phyloP scores from a whole-genome alignment of 352 stramenopile species.

The Phytophthora kernoviae region DNA sequence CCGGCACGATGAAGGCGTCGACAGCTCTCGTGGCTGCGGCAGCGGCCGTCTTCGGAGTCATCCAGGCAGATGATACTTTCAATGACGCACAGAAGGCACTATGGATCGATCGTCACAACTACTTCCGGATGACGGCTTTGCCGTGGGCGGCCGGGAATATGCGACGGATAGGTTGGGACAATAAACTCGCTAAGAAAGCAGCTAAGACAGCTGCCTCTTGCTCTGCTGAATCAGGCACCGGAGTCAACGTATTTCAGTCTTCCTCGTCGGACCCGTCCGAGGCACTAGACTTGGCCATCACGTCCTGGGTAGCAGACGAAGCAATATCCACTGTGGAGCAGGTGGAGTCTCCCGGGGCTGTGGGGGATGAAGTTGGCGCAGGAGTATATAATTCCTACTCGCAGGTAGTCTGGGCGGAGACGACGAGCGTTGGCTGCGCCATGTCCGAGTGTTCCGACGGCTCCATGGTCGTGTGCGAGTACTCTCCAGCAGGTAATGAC shows the following conservation, averaged over 20 bases:
- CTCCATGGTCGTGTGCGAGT: slow-evolving; percentile 65
- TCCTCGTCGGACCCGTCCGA: slow-evolving; percentile 23
- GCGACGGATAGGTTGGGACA: slow-evolving; percentile 68
- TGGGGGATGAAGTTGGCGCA: slow-evolving; percentile 55
- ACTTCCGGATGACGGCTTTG: slow-evolving; percentile 65
- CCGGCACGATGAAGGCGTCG: slow-evolving; percentile 33
- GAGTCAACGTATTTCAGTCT: slow-evolving; percentile 57
- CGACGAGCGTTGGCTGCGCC: slow-evolving; percentile 67
- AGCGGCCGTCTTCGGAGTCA: slow-evolving; percentile 1
- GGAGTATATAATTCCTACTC: slow-evolving; percentile 79
- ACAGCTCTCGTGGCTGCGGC: slow-evolving; percentile 26
- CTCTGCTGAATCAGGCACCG: slow-evolving; percentile 34
- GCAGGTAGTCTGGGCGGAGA: slow-evolving; percentile 71
- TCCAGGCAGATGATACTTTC: slow-evolving; percentile 24
- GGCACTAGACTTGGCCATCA: not conserved
- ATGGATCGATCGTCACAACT: slow-evolving; percentile 79
- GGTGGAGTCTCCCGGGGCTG: slow-evolving; percentile 15
- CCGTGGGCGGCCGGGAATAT: slow-evolving; percentile 70
- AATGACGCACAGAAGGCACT: slow-evolving; percentile 53
- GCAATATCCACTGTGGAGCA: slow-evolving; percentile 40
- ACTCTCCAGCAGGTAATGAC: slow-evolving; percentile 62
- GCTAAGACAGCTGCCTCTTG: slow-evolving; percentile 43
- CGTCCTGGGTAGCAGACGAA: slow-evolving; percentile 47
- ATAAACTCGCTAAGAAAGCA: slow-evolving; percentile 51
- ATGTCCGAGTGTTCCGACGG: slow-evolving; percentile 49